Evolutionary conservation across 768 basidiomycete genomes (phyloP).

Genomic region (Candolleomyces aberdarensis): DNA sequence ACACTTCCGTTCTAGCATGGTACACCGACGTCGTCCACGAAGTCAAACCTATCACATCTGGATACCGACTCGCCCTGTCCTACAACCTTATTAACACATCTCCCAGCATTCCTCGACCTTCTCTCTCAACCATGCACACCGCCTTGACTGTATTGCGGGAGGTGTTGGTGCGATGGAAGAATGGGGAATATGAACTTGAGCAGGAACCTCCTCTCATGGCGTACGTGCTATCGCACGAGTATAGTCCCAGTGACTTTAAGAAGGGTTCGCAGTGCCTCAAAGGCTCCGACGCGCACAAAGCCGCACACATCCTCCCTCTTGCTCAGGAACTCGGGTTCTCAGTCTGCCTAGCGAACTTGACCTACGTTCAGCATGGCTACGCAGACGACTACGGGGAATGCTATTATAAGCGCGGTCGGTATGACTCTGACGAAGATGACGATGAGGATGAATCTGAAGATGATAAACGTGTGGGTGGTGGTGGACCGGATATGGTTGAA

Average conservation of each 20-base stretch:
- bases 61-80: constrained; percentile 48
- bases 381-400: constrained; percentile 19
- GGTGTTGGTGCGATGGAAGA: constrained; percentile 37
- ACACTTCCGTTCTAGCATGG: constrained; percentile 44
- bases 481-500: constrained; percentile 19
- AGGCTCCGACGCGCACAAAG: constrained; percentile 34
- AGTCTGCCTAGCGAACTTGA: constrained; percentile 35
- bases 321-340: constrained; percentile 31
- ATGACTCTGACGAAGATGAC: constrained; percentile 13
- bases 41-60: constrained; percentile 46
- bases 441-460: constrained; percentile 18
- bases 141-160: constrained; percentile 21
- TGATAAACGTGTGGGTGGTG: too few species aligned
- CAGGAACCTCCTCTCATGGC: constrained; percentile 18
- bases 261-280: constrained; percentile 28
- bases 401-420: neutral
- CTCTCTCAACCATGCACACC: constrained; percentile 21
- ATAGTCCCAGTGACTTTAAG: constrained; percentile 20
- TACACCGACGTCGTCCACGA: constrained; percentile 52
- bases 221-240: constrained; percentile 26
- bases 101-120: constrained; percentile 25
- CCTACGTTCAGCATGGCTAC: constrained; percentile 21
- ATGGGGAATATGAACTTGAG: constrained; percentile 16
- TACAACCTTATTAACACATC: constrained; percentile 47
- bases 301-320: constrained; percentile 27